Percentiles rank a stretch among this genome's conserved stretches.
Conservation (phyloP, 1,284 basidiomycete species). For the Ustilago lituana region DNA sequence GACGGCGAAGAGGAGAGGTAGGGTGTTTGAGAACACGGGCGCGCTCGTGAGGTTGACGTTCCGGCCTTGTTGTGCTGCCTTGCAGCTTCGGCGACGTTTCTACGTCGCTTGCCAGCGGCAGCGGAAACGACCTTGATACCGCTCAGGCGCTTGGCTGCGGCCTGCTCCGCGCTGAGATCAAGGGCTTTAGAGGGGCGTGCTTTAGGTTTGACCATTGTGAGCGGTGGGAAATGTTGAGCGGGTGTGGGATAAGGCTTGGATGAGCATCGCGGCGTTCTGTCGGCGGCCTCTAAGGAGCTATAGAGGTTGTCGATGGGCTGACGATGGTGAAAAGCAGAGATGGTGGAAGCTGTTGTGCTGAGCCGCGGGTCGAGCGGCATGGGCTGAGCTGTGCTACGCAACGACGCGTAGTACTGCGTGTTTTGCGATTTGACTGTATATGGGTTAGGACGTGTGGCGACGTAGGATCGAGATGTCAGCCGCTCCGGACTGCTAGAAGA, state of each 20-base stretch:
- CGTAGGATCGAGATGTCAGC: constrained; percentile 7
- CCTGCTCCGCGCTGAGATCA: constrained; percentile 9
- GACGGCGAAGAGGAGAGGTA: neutral
- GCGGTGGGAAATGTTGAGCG: constrained; percentile 1
- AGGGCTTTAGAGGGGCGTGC: constrained; percentile 13
- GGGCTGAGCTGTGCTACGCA: constrained; percentile 14
- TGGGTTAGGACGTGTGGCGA: constrained; percentile 39
- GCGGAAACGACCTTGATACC: constrained; percentile 1
- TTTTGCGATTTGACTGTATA: constrained; percentile 38
- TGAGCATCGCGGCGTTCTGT: constrained; percentile 22
- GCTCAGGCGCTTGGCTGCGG: constrained; percentile 10
- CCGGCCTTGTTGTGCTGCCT: constrained; percentile 11
- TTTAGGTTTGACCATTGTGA: constrained; percentile 41
- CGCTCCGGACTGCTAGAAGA: constrained; percentile 36
- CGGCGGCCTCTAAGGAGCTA: constrained; percentile 26
- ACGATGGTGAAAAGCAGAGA: neutral
- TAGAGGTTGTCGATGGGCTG: constrained; percentile 14
- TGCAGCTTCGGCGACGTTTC: constrained; percentile 6
- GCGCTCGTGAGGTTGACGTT: neutral
- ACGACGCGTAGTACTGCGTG: constrained; percentile 15
- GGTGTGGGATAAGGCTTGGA: constrained; percentile 15
- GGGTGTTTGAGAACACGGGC: neutral
- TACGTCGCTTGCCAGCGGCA: constrained; percentile 10
- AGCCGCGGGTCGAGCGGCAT: constrained; percentile 8
- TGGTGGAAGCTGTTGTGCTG: neutral